Percentiles rank a stretch among this genome's conserved stretches.
phyloP scores from a whole-genome alignment of 139 green algal genomes.

The Desmodesmus armatus region DNA sequence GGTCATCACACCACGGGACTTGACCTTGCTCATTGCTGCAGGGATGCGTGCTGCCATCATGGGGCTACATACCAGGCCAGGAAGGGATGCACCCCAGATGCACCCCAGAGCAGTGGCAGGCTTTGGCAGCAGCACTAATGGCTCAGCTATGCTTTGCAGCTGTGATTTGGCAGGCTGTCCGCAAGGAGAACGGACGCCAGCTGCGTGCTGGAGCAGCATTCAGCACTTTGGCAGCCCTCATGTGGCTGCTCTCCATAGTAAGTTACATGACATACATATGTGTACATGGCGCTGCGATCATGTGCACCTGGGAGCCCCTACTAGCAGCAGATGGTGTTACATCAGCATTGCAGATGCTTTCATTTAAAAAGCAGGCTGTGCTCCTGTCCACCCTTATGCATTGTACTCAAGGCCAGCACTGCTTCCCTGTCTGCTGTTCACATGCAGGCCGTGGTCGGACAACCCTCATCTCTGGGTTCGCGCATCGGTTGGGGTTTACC shows the following conservation, averaged over 20 bases:
- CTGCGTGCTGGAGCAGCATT: neutral
- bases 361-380: no score
- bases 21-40: no score
- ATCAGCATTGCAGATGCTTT: no score
- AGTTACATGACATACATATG: no score
- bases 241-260: constrained; percentile 27
- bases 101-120: constrained; percentile 10
- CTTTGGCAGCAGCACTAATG: neutral
- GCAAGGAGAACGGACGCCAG: constrained; percentile 17
- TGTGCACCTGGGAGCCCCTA: neutral
- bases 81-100: neutral
- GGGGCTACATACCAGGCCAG: no score
- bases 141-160: constrained; percentile 19
- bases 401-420: neutral
- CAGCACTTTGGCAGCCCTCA: neutral
- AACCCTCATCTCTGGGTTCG: neutral
- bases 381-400: no score
- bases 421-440: neutral
- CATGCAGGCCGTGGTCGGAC: constrained; percentile 3
- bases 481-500: constrained; percentile 1
- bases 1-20: no score
- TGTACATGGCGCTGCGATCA: neutral
- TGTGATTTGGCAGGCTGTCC: neutral
- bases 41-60: no score
- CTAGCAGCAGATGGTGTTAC: neutral